A percentile compares a stretch with the other conserved stretches of the same genome.
These are phyloP conservation scores for Saposhnikovia divaricata DNA, from an alignment of 129 eudicot genomes.

Conservation along the genomic window DNA sequence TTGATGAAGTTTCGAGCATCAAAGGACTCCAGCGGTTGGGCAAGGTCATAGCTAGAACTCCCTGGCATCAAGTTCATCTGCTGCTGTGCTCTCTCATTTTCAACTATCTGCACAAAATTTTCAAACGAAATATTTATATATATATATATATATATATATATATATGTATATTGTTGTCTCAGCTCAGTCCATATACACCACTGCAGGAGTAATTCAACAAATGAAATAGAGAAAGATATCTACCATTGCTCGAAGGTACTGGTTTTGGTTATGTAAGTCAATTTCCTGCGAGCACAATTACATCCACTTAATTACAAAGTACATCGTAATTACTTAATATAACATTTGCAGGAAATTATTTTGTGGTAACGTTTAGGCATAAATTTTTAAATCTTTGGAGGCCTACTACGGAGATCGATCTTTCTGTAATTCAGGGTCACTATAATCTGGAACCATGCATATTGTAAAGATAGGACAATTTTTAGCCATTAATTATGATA, in stretches of 20 bases:
- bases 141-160: no score
- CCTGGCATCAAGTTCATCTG: conserved; percentile 94
- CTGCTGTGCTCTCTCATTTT: conserved; percentile 77
- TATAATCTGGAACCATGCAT: not conserved
- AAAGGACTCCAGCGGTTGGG: conserved; percentile 37
- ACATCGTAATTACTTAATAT: not conserved
- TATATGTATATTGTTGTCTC: not conserved
- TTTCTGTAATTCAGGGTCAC: not conserved
- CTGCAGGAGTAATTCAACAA: not conserved
- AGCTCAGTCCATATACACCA: not conserved
- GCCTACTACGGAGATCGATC: no score
- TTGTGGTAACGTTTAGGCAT: no score
- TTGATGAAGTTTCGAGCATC: conserved; percentile 84
- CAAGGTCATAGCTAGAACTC: conserved; percentile 56
- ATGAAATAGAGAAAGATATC: not conserved
- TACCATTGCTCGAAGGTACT: conserved; percentile 88
- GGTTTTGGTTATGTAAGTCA: conserved; percentile 70
- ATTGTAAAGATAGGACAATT: no score
- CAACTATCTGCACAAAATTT: conserved; percentile 47
- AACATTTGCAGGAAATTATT: not conserved
- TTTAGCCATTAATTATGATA: no score
- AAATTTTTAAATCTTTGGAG: no score
- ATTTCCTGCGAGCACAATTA: conserved; percentile 52
- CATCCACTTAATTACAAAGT: not conserved
- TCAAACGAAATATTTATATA: not conserved